Evolutionary conservation across 1,284 basidiomycete species (phyloP).

Genomic region (Cutaneotrichosporon spelunceum): DNA sequence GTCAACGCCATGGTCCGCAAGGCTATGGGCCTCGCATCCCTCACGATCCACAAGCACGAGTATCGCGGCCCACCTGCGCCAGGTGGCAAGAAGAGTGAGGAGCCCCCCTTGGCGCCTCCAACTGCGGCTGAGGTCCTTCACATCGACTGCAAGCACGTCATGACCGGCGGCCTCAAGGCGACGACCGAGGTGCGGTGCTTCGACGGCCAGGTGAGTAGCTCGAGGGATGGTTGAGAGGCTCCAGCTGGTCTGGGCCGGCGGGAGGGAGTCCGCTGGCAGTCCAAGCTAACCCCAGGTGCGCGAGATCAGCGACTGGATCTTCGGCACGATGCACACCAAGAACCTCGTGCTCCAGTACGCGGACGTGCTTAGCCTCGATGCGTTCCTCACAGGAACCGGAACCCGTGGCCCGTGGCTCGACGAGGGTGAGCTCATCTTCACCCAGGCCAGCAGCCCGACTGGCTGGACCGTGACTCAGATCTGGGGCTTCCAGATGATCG

Average conservation of each 20-base stretch:
- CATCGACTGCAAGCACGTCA: constrained; percentile 12
- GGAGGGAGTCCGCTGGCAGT: too few species aligned
- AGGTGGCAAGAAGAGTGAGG: constrained; percentile 6
- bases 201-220: constrained; percentile 9
- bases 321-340: constrained; percentile 9
- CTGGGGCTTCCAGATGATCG: constrained; percentile 16
- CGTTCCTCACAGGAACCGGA: constrained; percentile 12
- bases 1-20: constrained; percentile 13
- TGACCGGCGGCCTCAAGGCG: constrained; percentile 15
- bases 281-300: background rate
- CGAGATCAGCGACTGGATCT: constrained; percentile 14
- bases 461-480: constrained; percentile 14
- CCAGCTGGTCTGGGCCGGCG: too few species aligned
- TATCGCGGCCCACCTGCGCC: constrained; percentile 2
- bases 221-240: too few species aligned
- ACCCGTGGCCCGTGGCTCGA: constrained; percentile 10
- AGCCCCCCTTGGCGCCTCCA: background rate
- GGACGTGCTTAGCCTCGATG: constrained; percentile 9
- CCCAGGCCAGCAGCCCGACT: constrained; percentile 4
- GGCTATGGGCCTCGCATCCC: constrained; percentile 5
- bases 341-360: constrained; percentile 5
- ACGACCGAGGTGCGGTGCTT: constrained; percentile 12
- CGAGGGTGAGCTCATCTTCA: constrained; percentile 8
- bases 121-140: background rate
- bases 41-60: constrained; percentile 12